Evolutionary conservation across 192 early-diverging fungal species (phyloP), one percentile per base, ranked within the genome.

Genomic region (Podila horticola): DNA sequence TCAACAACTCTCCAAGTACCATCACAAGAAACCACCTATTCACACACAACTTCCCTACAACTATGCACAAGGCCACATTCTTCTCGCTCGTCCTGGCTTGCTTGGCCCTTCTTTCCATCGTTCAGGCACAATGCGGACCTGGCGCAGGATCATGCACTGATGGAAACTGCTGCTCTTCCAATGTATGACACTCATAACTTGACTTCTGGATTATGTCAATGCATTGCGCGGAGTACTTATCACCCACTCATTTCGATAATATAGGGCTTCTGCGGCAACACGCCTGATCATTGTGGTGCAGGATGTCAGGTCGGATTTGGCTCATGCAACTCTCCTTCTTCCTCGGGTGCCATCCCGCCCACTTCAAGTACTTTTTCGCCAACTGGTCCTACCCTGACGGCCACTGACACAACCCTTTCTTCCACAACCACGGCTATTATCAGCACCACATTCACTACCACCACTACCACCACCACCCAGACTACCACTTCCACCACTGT

Each of bases 261-360:
- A 51, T 64, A 79, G 75, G 60, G 66, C 38, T 81, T 68, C 33
- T 81, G 76, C 51, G 76, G 76, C 20, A 31, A n/a, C 20, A n/a
- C 45, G 0, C 33, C 26, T 10, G 2, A 5, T 11, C 41, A 81
- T 51, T 81, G 76, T 38, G 70, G 76, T 3, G 0, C 36, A 1
- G 70, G 66, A 6, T 81, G 76, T 30, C 76, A 81, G 26, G 17
- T 66, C 5, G 31, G 36, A 15, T 81, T 45, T 49, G 76, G 76
- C 36, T 19, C 20, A 13, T 72, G 76, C 26, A 24, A 38, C 28
- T 48, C 59, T 24, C 38, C 67, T 13, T 13, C 31, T 36, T 20
- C 41, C 49, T n/a, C 45, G 8, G 22, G 20, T 7, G 19, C 24
- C 9, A 7, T 19, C 28, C 7, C 45, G 5, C 15, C 67, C 3